A percentile compares a stretch with the other conserved stretches of the same genome.
phyloP scores from a whole-genome alignment of 1,284 basidiomycete genomes.

The Dichomitus squalens region DNA sequence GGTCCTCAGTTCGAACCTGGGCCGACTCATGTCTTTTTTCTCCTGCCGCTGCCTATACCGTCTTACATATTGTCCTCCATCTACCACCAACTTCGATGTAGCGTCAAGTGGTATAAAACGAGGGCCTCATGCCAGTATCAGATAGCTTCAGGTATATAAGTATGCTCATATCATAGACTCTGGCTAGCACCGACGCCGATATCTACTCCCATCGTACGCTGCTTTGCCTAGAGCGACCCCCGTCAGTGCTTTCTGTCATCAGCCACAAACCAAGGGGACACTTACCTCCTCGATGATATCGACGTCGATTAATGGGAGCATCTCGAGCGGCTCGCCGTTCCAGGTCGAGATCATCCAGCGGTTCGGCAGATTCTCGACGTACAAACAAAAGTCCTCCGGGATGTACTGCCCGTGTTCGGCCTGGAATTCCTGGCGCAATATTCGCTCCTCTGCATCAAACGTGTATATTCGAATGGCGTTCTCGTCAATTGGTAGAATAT shows the following conservation, averaged over 20 bases:
- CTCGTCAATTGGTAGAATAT: too few relatives aligned
- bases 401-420: slow-evolving; percentile 68
- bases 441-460: slow-evolving; percentile 62
- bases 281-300: slow-evolving; percentile 59
- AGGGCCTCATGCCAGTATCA: not conserved
- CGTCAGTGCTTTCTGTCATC: not conserved
- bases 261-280: not conserved
- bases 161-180: slow-evolving; percentile 9
- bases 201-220: slow-evolving; percentile 7
- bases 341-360: slow-evolving; percentile 64
- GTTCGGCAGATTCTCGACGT: slow-evolving; percentile 71
- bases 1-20: slow-evolving; percentile 29
- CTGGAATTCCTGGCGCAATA: slow-evolving; percentile 67
- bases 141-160: not conserved
- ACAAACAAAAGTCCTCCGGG: slow-evolving; percentile 76
- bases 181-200: slow-evolving; percentile 18
- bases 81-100: too few relatives aligned
- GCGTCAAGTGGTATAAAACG: not conserved
- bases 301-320: slow-evolving; percentile 56
- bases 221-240: slow-evolving; percentile 12
- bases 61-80: too few relatives aligned
- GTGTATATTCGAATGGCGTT: too few relatives aligned
- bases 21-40: slow-evolving; percentile 19
- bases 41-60: too few relatives aligned
- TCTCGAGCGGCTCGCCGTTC: slow-evolving; percentile 54